Base-by-base conservation (phyloP, 2,329 filamentous ascomycete genomes). In the Aspergillus japonicus region DNA sequence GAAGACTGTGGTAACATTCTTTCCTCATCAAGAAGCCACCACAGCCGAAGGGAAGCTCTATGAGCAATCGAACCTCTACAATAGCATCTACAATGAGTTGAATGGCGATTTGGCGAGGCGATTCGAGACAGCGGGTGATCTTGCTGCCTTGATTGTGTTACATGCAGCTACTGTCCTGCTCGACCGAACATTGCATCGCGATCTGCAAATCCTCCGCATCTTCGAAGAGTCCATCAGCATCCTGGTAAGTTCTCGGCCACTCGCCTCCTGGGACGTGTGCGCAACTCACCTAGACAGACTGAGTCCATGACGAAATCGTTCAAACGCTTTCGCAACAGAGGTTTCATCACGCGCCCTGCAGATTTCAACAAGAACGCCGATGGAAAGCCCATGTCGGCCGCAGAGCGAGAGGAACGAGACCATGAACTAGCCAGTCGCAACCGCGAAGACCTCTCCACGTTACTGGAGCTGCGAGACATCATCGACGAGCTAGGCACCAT, bases 141-240 rank as follows among this genome's bases (percentile, higher is more conserved):
- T 89, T 4, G 86, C 86, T 2, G 86, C 85, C 0, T 77, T 88
- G n/a, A 80, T 86, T 1, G 83, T 84, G 0, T 74, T 86, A 2
- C 86, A 88, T 62, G 85, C 86, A 1, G 81, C 87, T 3, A 88
- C 82, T 0, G 85, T 88, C 0, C 76, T 89, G 1, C 75, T 89
- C 0, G 85, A 88, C 26, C 77, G 83, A 26, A 80, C 84, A 0
- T 82, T 84, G 0, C 84, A 88, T 64, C 83, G 82, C 0, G 84
- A 88, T 50, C 74, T 89, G 0, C 85, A 89, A 60, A 79, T 88
- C 0, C 86, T 88, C 59, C 81, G 85, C 2, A 85, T 89, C 1
- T 88, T 89, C 50, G 85, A 88, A 64, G 86, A 89, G 62, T 86
- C 85, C 5, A 85, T 89, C 33, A 86, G 85, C 12, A 83, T 87